Evolutionary conservation across 1,284 basidiomycete genomes (phyloP), one percentile per base, ranked within the genome.

Genomic region (Puccinia coronata): DNA sequence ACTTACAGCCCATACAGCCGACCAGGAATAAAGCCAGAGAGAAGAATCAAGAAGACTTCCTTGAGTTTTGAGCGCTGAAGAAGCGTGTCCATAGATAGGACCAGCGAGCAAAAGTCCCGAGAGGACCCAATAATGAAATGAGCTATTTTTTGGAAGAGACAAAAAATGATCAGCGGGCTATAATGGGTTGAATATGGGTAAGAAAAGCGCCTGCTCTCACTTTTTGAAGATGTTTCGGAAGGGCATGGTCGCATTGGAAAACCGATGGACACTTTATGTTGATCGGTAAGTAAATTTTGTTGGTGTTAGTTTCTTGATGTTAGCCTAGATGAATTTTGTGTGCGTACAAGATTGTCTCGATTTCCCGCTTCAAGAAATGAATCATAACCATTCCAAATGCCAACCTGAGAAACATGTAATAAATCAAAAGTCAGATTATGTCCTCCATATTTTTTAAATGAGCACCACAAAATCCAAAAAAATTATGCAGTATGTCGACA

Each of bases 241-340:
- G 0, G 96, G 97, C 92, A 99, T 97, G 0, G 96, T 98, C 1
- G 91, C 92, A 87, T 95, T 91, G 47, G 95, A 97, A 89, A 99
- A 99, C 25, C 93, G 92, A 86, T 98, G 96, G 0, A 97, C 91
- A 85, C 78, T n/a, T n/a, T n/a, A n/a, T 80, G 36, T 55, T 67
- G n/a, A 77, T 74, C 53, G 34, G 34, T 34, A 61, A 28, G n/a
- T 36, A 65, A 8, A 57, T 31, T 25, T 16, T n/a, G n/a, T 28
- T 28, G 8, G 6, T 0, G 59, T 47, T n/a, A 41, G 57, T 25
- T 57, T 67, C 18, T 53, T 53, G 23, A 23, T 41, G 14, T 23
- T 20, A 34, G 8, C 18, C 23, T 18, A 12, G 41, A 71, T 25
- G 49, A 55, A 36, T n/a, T n/a, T 23, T n/a, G 76, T 83, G 81